Conservation (phyloP, 805 yeast genomes). For the Clavispora phyllophila region DNA sequence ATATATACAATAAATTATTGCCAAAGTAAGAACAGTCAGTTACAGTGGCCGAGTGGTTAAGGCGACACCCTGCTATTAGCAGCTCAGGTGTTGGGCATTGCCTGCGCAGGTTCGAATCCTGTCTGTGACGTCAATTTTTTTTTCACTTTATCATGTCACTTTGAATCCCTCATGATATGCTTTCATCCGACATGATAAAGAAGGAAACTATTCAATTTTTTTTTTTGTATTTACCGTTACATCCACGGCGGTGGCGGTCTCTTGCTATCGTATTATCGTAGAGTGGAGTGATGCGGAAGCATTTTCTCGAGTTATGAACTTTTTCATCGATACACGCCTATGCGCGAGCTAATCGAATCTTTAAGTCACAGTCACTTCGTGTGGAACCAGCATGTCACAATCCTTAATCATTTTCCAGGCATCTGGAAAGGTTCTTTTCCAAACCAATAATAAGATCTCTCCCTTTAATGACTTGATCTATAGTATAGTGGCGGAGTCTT, state of each 20-base stretch:
- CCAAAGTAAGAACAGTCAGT: too few relatives aligned
- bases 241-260: too few relatives aligned
- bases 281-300: not conserved
- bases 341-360: not conserved
- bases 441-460: constrained; percentile 28
- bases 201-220: too few relatives aligned
- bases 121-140: constrained; percentile 86
- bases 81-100: constrained; percentile 42
- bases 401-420: constrained; percentile 32
- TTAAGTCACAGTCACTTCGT: not conserved
- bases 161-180: not conserved
- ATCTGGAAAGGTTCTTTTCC: constrained; percentile 35
- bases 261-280: too few relatives aligned
- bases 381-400: constrained; percentile 29
- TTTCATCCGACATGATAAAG: too few relatives aligned
- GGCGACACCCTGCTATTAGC: constrained; percentile 82
- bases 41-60: constrained; percentile 91
- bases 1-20: too few relatives aligned
- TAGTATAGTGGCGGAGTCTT: constrained; percentile 31
- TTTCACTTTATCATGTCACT: too few relatives aligned
- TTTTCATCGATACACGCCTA: not conserved
- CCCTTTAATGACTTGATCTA: constrained; percentile 38
- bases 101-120: constrained; percentile 99
- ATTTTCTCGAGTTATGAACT: not conserved
- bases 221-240: too few relatives aligned